Percentiles rank a stretch among this genome's conserved stretches.
These are phyloP conservation scores for Arxiozyma slooffiae DNA, from an alignment of 1,139 yeast genomes.

Conservation along the genomic window DNA sequence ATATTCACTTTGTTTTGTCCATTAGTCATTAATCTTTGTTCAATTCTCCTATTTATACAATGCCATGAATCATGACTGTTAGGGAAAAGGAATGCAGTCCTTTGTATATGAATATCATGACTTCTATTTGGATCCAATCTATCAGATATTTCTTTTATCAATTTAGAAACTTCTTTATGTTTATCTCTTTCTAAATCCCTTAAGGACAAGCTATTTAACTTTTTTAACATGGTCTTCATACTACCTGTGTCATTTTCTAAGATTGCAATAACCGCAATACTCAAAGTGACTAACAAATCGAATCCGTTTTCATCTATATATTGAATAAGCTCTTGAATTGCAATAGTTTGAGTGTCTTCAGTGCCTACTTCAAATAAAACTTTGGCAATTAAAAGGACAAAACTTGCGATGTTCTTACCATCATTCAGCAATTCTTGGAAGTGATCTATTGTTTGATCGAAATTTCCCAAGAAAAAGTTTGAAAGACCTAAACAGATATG, in stretches of 20 bases:
- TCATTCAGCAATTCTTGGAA: slow-evolving; percentile 52
- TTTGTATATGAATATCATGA: slow-evolving; percentile 45
- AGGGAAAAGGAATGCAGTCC: slow-evolving; percentile 67
- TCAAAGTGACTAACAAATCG: slow-evolving; percentile 53
- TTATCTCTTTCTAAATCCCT: slow-evolving; percentile 42
- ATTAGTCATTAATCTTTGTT: slow-evolving; percentile 44
- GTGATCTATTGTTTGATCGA: slow-evolving; percentile 56
- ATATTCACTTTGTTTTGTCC: slow-evolving; percentile 41
- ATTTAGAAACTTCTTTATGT: slow-evolving; percentile 46
- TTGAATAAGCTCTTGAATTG: slow-evolving; percentile 59
- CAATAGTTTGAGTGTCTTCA: slow-evolving; percentile 70
- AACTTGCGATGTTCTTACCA: slow-evolving; percentile 46
- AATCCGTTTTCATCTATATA: slow-evolving; percentile 57
- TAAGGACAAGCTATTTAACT: slow-evolving; percentile 46
- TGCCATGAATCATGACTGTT: slow-evolving; percentile 61
- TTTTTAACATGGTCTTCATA: slow-evolving; percentile 54
- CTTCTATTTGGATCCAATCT: slow-evolving; percentile 23
- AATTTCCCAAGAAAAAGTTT: slow-evolving; percentile 50
- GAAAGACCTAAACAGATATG: slow-evolving; percentile 63
- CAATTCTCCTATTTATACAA: slow-evolving; percentile 43
- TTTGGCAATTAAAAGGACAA: slow-evolving; percentile 68
- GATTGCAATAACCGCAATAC: slow-evolving; percentile 73
- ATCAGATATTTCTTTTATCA: slow-evolving; percentile 45
- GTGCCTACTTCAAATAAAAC: slow-evolving; percentile 66
- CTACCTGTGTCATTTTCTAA: slow-evolving; percentile 44